Evolutionary conservation across 1,284 basidiomycete genomes (phyloP), one percentile per base, ranked within the genome.

Genomic region (Violaceomyces palustris): DNA sequence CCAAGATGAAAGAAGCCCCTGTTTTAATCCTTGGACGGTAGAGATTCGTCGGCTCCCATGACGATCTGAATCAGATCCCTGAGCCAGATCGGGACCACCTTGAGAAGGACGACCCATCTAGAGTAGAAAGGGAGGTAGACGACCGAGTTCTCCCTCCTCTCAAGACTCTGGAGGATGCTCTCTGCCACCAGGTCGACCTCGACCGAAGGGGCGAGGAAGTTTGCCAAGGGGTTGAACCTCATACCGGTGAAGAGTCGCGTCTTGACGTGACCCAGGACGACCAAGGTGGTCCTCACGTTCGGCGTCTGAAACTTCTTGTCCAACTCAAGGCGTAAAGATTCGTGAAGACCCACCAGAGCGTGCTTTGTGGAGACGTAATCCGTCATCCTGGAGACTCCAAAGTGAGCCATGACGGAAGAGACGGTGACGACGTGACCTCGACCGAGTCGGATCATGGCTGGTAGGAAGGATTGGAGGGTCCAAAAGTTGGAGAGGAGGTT

Each of bases 381-480:
- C 12, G 59, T 55, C 82, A 90, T 83, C 73, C 85, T 85, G 18
- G 85, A 84, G 39, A 81, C 79, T 8, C 86, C 87, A 14, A 82
- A 78, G 50, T 87, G 75, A 2, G 87, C 86, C 74, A 88, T 77
- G 4, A 88, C 80, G 14, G 89, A 93, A 6, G 87, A 58, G 10
- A 53, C 52, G 10, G 62, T 61, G 9, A 89, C 87, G 55, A 98
- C 82, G 69, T 98, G 93, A 36, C 23, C 15, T 31, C 45, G 39
- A 31, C 39, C 44, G 3, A 35, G 39, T 29, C 42, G 40, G 15
- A 97, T 79, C 84, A 98, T 87, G 28, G 79, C 79, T 1, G 93
- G 93, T n/a, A 98, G 78, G 79, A 97, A 94, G 1, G 86, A 86
- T 67, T 92, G 90, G 32, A 93, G 74, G 3, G 83, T 85, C 84